phyloP scores from a whole-genome alignment of 345 rosid genomes.

The Xanthoceras sorbifolium region DNA sequence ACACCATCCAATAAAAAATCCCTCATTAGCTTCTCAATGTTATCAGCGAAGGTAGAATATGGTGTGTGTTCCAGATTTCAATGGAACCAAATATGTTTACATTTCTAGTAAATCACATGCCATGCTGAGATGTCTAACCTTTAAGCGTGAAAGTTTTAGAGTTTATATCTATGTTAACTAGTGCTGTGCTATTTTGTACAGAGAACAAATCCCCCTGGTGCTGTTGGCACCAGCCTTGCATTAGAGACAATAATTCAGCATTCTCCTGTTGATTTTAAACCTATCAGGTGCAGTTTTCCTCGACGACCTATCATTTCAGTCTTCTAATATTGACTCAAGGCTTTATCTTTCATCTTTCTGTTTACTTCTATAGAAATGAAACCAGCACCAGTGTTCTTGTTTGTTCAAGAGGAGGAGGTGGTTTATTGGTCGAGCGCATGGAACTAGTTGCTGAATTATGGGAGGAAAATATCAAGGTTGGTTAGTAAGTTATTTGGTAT shows the following conservation, averaged over 20 bases:
- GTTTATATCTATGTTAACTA: not conserved
- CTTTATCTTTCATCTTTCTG: not conserved
- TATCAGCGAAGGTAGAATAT: not conserved
- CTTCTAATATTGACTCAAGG: not conserved
- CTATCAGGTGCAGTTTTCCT: conserved; percentile 53
- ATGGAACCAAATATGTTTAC: not conserved
- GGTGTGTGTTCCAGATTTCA: conserved; percentile 1
- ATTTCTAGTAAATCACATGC: not conserved
- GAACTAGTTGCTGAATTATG: conserved; percentile 85
- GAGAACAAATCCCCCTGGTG: conserved; percentile 84
- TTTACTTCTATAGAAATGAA: conserved; percentile 59
- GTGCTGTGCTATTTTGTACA: conserved; percentile 30
- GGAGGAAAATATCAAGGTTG: conserved; percentile 88
- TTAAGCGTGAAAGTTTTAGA: not conserved
- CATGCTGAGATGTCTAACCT: not conserved
- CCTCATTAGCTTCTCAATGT: not conserved
- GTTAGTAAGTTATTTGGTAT: conserved; percentile 8
- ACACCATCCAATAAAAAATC: not conserved
- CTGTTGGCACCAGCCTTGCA: conserved; percentile 89
- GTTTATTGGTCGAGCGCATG: conserved; percentile 90
- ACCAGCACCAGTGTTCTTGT: conserved; percentile 63
- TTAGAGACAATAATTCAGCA: conserved; percentile 79
- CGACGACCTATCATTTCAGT: conserved; percentile 8
- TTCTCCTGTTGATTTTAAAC: conserved; percentile 62
- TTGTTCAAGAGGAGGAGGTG: conserved; percentile 98